Base-by-base conservation (phyloP, 352 stramenopile genomes). In the Globisporangium cystogenes region DNA sequence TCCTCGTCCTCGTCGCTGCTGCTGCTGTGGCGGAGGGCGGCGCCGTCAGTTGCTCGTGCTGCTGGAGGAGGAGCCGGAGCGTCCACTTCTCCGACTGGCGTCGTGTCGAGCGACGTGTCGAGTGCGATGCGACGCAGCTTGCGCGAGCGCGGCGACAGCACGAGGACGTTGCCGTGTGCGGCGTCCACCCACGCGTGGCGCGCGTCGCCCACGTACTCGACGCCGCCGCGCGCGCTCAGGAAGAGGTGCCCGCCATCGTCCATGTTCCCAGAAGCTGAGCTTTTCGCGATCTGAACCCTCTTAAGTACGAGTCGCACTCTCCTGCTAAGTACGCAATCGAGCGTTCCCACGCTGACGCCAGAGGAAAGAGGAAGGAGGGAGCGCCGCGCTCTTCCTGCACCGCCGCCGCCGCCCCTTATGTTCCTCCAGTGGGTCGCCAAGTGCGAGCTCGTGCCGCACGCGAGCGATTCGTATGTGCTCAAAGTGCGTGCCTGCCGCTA, bases 341-440 rank as follows among this genome's bases (percentile, higher is more conserved):
- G 2, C 3, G 31, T 36, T 36, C 8, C 7, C 8, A 14, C 4
- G 8, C 11, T 14, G 31, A 36, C 31, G 11, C 18, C 33, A 18
- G 12, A 1, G 18, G 31, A 12, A 14, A 14, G 31, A 18, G 33
- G 2, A 12, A 39, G 11, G 33, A 16, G 11, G 3, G 33, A 12
- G 4, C 8, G 31, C 31, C 26, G 29, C 27, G 27, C 27, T 35
- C 29, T 35, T 15, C 29, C 29, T 35, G 29, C 29, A 35, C 29
- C 29, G 8, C 7, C 10, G 10, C 8, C 29, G 29, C 29, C 29
- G 29, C 29, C 40, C n/a, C n/a, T n/a, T n/a, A 95, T 95, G 84
- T 95, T 95, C 57, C 75, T 95, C 39, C 76, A 75, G 51, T 95
- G 84, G 84, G 80, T 95, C 63, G 72, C 74, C 68, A 95, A 95